Base-by-base conservation (phyloP, 176 grass and related monocot genomes). In the Zoysia pacifica region DNA sequence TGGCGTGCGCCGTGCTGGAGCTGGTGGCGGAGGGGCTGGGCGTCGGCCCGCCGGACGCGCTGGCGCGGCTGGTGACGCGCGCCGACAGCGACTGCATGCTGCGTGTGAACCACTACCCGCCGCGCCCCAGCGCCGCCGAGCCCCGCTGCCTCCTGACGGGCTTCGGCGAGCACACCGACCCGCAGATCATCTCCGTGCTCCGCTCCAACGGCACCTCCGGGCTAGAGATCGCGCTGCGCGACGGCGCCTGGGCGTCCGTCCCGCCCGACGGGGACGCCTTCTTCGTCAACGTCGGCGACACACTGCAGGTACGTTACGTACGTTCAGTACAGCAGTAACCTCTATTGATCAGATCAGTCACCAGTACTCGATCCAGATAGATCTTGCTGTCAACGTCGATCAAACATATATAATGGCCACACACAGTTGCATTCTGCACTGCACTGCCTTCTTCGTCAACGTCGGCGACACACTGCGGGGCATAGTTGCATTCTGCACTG, bases 121-220 rank as follows among this genome's bases (percentile, higher is more conserved):
- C 84, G 38, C 86, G 89, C 12, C 88, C 89, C 3, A 84, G 18
- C 28, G 36, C 49, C 19, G 72, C 0, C 20, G 48, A 60, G 8
- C 18, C 9, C 76, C 18, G 45, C 67, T 61, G 8, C 53, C 41
- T 37, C 75, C 64, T 94, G 16, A 97, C 94, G 15, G 94, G 94
- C n/a, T 97, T 97, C 77, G 94, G 94, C 44, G 91, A 94, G 87
- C 94, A 97, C 89, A 97, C 94, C 0, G 94, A 97, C 76, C 94
- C 94, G 6, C 94, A 97, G 83, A 84, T 97, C 79, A 86, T 97
- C 66, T 97, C 94, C 9, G 76, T 97, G 71, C 83, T 94, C 72
- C 88, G 94, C 10, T 91, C 94, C 41, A 97, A 97, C 87, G 84
- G 87, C 87, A 91, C 89, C 5, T 69, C 94, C 19, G 94, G 94